Evolutionary conservation across 1,284 basidiomycete species (phyloP).

Genomic region (Coriolopsis trogii): DNA sequence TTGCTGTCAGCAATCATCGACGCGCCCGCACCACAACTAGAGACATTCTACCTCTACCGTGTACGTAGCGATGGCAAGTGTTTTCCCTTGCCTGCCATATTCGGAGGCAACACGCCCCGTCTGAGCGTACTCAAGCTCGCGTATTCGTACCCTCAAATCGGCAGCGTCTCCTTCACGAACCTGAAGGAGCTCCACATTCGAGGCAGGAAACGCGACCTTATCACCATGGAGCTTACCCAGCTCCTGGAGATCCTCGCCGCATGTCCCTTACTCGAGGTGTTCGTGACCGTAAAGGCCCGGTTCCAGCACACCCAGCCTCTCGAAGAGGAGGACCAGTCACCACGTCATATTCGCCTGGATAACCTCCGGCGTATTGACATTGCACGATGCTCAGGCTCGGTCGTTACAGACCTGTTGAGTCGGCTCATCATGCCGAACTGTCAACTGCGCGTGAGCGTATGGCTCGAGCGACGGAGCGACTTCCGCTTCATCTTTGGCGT

Average conservation of each 20-base stretch:
- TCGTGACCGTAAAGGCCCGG: constrained; percentile 29
- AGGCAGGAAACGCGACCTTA: constrained; percentile 32
- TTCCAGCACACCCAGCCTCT: constrained; percentile 22
- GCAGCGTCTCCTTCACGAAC: constrained; percentile 22
- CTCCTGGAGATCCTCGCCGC: constrained; percentile 32
- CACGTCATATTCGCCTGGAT: constrained; percentile 26
- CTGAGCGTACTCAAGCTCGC: constrained; percentile 30
- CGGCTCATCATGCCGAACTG: constrained; percentile 32
- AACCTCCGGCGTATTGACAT: constrained; percentile 30
- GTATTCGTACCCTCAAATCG: constrained; percentile 27
- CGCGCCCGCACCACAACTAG: constrained; percentile 28
- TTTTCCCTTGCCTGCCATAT: constrained; percentile 29
- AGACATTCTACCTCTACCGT: constrained; percentile 31
- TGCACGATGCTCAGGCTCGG: constrained; percentile 27
- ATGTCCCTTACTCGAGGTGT: constrained; percentile 29
- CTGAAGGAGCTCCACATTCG: constrained; percentile 29
- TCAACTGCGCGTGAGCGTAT: constrained; percentile 30
- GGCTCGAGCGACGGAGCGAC: constrained; percentile 33
- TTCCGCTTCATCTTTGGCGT: constrained; percentile 34
- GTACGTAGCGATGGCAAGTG: constrained; percentile 25
- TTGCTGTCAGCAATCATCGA: constrained; percentile 28
- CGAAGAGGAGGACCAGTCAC: constrained; percentile 23
- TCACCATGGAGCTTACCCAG: constrained; percentile 27
- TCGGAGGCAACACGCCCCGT: constrained; percentile 30
- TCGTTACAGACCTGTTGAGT: constrained; percentile 27